phyloP scores from a whole-genome alignment of 1,284 basidiomycete genomes.

The Phlebopus sp. region DNA sequence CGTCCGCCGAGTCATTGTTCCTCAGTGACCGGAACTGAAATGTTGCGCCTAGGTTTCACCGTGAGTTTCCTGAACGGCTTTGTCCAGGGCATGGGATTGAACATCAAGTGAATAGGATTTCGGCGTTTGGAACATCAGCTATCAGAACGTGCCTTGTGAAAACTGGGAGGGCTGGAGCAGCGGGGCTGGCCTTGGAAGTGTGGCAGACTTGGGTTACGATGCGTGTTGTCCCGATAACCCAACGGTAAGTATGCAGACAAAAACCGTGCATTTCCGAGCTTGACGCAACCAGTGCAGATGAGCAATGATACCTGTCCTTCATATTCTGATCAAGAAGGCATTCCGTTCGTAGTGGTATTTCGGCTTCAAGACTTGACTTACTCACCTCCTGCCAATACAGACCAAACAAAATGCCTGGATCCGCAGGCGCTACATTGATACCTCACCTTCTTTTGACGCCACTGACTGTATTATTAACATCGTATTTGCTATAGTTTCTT shows the following conservation, averaged over 20 bases:
- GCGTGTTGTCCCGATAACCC: conserved; percentile 72
- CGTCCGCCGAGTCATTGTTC: conserved; percentile 12
- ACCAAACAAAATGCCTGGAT: conserved; percentile 26
- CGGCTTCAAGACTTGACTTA: neutral
- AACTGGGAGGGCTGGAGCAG: conserved; percentile 63
- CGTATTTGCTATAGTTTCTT: conserved; percentile 19
- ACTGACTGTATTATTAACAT: conserved; percentile 16
- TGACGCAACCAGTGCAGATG: conserved; percentile 32
- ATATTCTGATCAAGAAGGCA: conserved; percentile 63
- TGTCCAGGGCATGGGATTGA: neutral
- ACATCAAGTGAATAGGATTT: conserved; percentile 53
- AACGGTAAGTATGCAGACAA: conserved; percentile 39
- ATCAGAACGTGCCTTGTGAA: conserved; percentile 58
- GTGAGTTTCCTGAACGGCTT: conserved; percentile 27
- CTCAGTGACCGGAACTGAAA: conserved; percentile 2
- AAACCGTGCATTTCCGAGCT: neutral
- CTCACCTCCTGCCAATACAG: conserved; percentile 19
- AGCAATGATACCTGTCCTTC: conserved; percentile 64
- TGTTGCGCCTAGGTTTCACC: conserved; percentile 36
- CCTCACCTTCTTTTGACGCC: conserved; percentile 19
- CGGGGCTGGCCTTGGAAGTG: conserved; percentile 62
- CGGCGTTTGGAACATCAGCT: conserved; percentile 79
- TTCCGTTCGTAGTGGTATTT: conserved; percentile 50
- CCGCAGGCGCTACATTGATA: conserved; percentile 10
- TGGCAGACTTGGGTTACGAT: conserved; percentile 49